Evolutionary conservation across 768 basidiomycete species (phyloP), one percentile per base, ranked within the genome.

Genomic region (Tulasnella sp.): DNA sequence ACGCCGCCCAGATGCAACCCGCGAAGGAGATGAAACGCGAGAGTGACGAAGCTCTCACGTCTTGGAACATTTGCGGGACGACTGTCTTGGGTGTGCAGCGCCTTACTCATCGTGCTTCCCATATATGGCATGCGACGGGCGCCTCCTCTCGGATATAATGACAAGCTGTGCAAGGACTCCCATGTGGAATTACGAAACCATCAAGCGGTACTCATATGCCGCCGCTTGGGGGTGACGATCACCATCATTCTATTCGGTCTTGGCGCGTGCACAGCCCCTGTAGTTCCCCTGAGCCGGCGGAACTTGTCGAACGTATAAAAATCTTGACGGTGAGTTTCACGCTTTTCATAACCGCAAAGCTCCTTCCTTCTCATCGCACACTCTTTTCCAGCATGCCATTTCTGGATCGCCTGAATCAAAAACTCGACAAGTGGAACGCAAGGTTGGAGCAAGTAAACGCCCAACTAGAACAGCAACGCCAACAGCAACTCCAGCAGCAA

Each of bases 371-470:
- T 69, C 64, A 69, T 0, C 12, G 24, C 31, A 22, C 18, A 69
- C 28, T 37, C 64, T 18, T 18, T 31, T 69, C 64, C 18, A 69
- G 34, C 6, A 69, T 69, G 64, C 64, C 64, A 1, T 69, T 69
- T 69, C 34, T 69, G 14, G 64, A 69, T 28, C 64, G 64, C 6
- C 64, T 69, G 12, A 69, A 69, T 69, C 64, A 69, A 69, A 69
- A 69, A 20, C 31, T 69, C 64, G 64, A 69, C 64, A 69, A 69
- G 28, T 69, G 64, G 64, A 69, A 69, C 18, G n/a, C 64, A 14
- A 69, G 37, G 64, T 37, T 69, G 28, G 64, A 69, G 64, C 64
- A 69, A 69, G n/a, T 54, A 24, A 54, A 54, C 24, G 54, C n/a
- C n/a, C 54, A n/a, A 28, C 64, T 69, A 12, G 64, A 69, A 14